These are phyloP conservation scores for Rosa persica DNA, from an alignment of 306 rosid species.

Conservation along the genomic window DNA sequence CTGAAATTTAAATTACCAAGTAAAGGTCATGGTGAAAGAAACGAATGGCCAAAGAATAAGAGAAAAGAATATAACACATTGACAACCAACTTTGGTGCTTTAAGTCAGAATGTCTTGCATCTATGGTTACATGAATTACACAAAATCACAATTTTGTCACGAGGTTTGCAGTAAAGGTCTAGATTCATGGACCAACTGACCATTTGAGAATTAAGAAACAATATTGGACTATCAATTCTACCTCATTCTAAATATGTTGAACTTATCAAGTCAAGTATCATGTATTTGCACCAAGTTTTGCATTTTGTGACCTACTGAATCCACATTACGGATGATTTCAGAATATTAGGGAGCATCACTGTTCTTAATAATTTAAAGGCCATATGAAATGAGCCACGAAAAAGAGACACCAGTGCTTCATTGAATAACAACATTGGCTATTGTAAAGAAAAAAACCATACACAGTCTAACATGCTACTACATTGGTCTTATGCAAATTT, in stretches of 20 bases:
- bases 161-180: neutral
- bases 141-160: neutral
- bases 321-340: neutral
- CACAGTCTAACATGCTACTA: neutral
- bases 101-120: neutral
- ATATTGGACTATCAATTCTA: neutral
- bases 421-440: neutral
- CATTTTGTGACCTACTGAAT: neutral
- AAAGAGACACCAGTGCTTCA: neutral
- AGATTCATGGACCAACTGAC: neutral
- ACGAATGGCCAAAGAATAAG: constrained; percentile 1
- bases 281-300: neutral
- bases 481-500: neutral
- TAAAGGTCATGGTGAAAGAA: neutral
- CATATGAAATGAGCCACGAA: neutral
- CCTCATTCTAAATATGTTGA: neutral
- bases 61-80: neutral
- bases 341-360: neutral
- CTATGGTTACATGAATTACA: neutral
- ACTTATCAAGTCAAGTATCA: neutral
- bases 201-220: neutral
- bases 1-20: neutral
- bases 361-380: neutral
- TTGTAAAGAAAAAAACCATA: neutral
- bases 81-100: neutral